Evolutionary conservation across 306 rosid genomes (phyloP), one percentile per base, ranked within the genome.

Genomic region (Trifolium repens): DNA sequence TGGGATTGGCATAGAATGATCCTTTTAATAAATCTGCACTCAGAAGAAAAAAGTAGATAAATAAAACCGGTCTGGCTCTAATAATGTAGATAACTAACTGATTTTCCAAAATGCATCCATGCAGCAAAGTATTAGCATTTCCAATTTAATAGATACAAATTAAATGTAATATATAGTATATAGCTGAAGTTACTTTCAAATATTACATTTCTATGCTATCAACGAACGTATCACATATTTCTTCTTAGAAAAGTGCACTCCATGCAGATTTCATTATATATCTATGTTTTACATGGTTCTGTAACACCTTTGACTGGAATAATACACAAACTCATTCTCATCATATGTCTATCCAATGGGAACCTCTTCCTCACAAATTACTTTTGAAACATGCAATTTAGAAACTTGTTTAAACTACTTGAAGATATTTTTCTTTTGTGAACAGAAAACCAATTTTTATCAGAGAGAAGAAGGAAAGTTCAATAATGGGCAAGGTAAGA

Each of bases 1-100:
- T 68, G 52, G 98, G 97, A 85, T 94, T 91, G 72, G 98, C 98
- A 70, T 94, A 94, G 86, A 85, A 94, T 81, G 96, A 94, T 55
- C 98, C 94, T 84, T 94, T 94, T 74, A 94, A 79, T 77, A 86
- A 73, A 86, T 91, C 97, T 94, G 93, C 86, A 79, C 46, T 59
- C 39, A 72, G 27, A 54, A 67, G 30, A 47, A 42, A 68, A 60
- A 47, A 52, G 62, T 32, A 42, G 42, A 75, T 44, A 24, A 71
- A 55, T 69, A 12, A 68, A 53, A 73, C 30, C 14, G 15, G 49
- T 40, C 49, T 57, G 74, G 37, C 55, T 68, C 13, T 12, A 69
- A 54, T 44, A 55, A 77, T 47, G 69, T 49, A 70, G 57, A 71
- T 50, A 73, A 57, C 53, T 16, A 30, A 39, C 53, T 59, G 69